phyloP scores from a whole-genome alignment of 371 early-diverging fungal genomes.

The Rhizopus arrhizus region DNA sequence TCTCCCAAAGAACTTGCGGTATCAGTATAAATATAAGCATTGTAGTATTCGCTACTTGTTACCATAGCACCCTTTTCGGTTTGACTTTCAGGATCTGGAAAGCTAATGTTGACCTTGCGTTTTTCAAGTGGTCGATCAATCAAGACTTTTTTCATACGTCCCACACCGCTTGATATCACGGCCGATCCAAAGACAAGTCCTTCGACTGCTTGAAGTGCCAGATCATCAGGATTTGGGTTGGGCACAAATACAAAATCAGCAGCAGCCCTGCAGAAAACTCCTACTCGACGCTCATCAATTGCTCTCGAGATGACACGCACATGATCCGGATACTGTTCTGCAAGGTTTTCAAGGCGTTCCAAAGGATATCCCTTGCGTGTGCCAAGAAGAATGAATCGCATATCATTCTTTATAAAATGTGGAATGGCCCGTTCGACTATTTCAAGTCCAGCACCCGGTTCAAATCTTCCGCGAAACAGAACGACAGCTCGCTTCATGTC shows the following conservation, averaged over 20 bases:
- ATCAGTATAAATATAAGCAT: slow-evolving; percentile 60
- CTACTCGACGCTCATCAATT: slow-evolving; percentile 56
- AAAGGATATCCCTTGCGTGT: slow-evolving; percentile 56
- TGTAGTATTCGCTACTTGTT: slow-evolving; percentile 51
- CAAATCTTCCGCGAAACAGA: slow-evolving; percentile 58
- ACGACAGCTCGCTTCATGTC: slow-evolving; percentile 60
- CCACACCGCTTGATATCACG: slow-evolving; percentile 60
- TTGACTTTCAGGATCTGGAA: slow-evolving; percentile 10
- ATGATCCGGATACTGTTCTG: slow-evolving; percentile 49
- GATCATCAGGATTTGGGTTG: slow-evolving; percentile 47
- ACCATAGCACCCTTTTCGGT: slow-evolving; percentile 38
- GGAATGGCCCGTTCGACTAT: slow-evolving; percentile 47
- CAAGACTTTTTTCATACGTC: slow-evolving; percentile 58
- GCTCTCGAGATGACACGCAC: slow-evolving; percentile 49
- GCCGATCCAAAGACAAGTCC: slow-evolving; percentile 65
- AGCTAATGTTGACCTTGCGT: slow-evolving; percentile 13
- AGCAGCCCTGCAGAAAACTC: slow-evolving; percentile 58
- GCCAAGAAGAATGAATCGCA: slow-evolving; percentile 61
- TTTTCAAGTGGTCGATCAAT: slow-evolving; percentile 50
- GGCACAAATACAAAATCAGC: slow-evolving; percentile 68
- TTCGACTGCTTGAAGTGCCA: slow-evolving; percentile 59
- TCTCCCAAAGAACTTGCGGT: slow-evolving; percentile 25
- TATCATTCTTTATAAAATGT: slow-evolving; percentile 49
- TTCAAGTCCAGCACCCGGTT: slow-evolving; percentile 48
- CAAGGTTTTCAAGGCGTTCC: slow-evolving; percentile 43